Conservation (phyloP, 306 rosid species). For the Fragaria nilgerrensis region DNA sequence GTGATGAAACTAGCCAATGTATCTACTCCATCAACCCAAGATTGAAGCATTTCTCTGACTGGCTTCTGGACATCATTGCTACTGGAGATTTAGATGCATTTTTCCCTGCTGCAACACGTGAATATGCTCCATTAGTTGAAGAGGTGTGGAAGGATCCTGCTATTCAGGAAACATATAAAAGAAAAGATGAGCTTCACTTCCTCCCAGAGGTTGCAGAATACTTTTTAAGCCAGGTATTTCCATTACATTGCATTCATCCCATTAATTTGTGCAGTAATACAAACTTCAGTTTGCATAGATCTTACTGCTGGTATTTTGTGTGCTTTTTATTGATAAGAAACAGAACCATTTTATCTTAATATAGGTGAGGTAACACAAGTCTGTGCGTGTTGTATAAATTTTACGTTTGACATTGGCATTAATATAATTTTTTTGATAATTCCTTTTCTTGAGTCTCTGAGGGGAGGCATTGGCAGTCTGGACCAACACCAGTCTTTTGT, state of each 20-base stretch:
- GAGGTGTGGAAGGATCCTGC: constrained; percentile 99
- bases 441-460: neutral
- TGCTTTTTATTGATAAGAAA: neutral
- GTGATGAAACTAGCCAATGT: constrained; percentile 43
- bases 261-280: neutral
- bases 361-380: neutral
- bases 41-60: constrained; percentile 94
- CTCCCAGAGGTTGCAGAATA: constrained; percentile 91
- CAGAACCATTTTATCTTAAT: neutral
- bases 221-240: constrained; percentile 81
- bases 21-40: constrained; percentile 88
- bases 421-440: neutral
- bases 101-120: constrained; percentile 99
- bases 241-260: neutral
- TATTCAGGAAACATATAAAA: constrained; percentile 84
- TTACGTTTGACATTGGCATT: neutral
- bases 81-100: constrained; percentile 98
- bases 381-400: neutral
- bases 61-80: constrained; percentile 96
- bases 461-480: neutral
- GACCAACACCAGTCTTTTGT: neutral
- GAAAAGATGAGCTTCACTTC: constrained; percentile 89
- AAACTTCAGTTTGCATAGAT: neutral
- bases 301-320: neutral
- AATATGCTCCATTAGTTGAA: constrained; percentile 97